Percentiles rank a stretch among this genome's conserved stretches.
phyloP scores from a whole-genome alignment of 345 rosid species.

The Abelmoschus esculentus region DNA sequence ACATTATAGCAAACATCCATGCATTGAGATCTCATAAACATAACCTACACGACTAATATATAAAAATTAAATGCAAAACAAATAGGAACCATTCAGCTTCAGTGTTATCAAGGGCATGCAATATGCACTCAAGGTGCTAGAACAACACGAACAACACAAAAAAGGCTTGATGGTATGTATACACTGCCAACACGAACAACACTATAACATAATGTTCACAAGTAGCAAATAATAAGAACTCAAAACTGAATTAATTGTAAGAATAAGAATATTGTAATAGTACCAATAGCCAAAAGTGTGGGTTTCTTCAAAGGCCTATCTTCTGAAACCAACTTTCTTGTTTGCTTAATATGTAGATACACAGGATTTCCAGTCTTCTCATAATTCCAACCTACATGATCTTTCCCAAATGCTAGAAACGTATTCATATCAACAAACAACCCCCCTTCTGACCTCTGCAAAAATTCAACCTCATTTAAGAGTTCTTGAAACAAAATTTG shows the following conservation, averaged over 20 bases:
- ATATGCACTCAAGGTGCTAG: neutral
- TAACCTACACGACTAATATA: neutral
- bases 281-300: constrained; percentile 87
- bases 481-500: neutral
- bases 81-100: no score
- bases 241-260: neutral
- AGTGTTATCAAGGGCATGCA: neutral
- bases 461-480: neutral
- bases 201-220: neutral
- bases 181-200: neutral
- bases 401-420: constrained; percentile 92
- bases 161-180: neutral
- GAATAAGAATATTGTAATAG: neutral
- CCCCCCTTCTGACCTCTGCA: constrained; percentile 91
- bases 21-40: neutral
- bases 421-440: constrained; percentile 79
- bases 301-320: constrained; percentile 91
- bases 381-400: constrained; percentile 73
- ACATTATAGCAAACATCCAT: neutral
- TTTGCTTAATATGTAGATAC: constrained; percentile 79
- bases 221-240: neutral
- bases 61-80: no score
- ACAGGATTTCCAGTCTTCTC: constrained; percentile 89
- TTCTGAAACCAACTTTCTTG: constrained; percentile 61
- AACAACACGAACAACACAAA: neutral